phyloP scores from a whole-genome alignment of 805 yeast species.

The Komagataella kurtzmanii region DNA sequence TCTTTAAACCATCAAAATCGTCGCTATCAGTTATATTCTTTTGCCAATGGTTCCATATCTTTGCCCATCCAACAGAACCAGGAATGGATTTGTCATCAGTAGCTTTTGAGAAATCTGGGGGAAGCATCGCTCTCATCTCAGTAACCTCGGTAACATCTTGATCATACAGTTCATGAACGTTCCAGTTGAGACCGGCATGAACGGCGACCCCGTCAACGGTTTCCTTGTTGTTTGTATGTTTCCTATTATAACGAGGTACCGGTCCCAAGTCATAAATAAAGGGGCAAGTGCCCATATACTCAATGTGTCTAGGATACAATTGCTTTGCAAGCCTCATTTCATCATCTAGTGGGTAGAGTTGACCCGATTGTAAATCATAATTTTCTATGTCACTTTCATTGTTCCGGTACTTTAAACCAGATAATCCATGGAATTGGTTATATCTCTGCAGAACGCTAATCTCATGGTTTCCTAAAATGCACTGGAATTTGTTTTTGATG shows the following conservation, averaged over 20 bases:
- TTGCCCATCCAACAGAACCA: constrained; percentile 18
- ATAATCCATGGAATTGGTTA: constrained; percentile 42
- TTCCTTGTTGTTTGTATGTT: constrained; percentile 4
- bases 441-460: constrained; percentile 54
- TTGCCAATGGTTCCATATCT: constrained; percentile 17
- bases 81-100: constrained; percentile 27
- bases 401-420: background rate
- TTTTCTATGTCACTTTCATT: background rate
- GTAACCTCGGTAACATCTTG: constrained; percentile 53
- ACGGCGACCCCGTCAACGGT: constrained; percentile 41
- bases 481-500: constrained; percentile 42
- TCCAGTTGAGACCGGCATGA: constrained; percentile 77
- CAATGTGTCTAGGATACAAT: constrained; percentile 45
- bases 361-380: constrained; percentile 2
- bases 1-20: background rate
- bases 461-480: constrained; percentile 88
- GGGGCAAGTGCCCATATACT: constrained; percentile 49
- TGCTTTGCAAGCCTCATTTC: constrained; percentile 35
- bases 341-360: constrained; percentile 19
- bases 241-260: constrained; percentile 29
- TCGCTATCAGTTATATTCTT: constrained; percentile 1
- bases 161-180: constrained; percentile 29
- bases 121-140: constrained; percentile 56
- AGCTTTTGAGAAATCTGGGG: constrained; percentile 46
- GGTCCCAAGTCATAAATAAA: constrained; percentile 49